These are phyloP conservation scores for Seiridium cupressi DNA, from an alignment of 2,329 filamentous ascomycete species.

Conservation along the genomic window DNA sequence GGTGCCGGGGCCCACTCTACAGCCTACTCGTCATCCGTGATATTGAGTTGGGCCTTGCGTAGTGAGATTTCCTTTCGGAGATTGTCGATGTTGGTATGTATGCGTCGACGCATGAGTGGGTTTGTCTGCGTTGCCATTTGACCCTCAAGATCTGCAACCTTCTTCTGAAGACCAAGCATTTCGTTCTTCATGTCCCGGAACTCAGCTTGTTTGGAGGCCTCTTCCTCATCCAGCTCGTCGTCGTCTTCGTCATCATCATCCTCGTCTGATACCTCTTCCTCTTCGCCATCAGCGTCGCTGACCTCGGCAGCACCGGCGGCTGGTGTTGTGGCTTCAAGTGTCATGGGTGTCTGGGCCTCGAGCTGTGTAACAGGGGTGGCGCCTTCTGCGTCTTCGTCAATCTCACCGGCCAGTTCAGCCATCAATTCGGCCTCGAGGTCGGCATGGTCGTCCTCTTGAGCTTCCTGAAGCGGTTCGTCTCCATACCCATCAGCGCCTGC, in stretches of 20 bases:
- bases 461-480: not conserved
- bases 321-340: constrained; percentile 41
- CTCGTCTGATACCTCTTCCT: constrained; percentile 42
- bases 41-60: constrained; percentile 28
- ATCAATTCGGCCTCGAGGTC: constrained; percentile 57
- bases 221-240: constrained; percentile 53
- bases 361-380: constrained; percentile 39
- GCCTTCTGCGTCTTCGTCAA: constrained; percentile 16
- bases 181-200: constrained; percentile 51
- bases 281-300: constrained; percentile 36
- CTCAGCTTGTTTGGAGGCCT: constrained; percentile 50
- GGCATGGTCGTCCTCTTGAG: constrained; percentile 38
- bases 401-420: constrained; percentile 52
- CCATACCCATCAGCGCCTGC: constrained; percentile 12
- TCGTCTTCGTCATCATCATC: constrained; percentile 53
- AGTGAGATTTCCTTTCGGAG: constrained; percentile 37
- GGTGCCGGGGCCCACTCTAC: constrained; percentile 2
- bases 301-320: constrained; percentile 40
- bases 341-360: constrained; percentile 45
- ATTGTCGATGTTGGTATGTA: constrained; percentile 48
- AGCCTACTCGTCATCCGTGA: constrained; percentile 27
- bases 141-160: constrained; percentile 49
- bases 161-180: constrained; percentile 53
- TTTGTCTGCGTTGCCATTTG: constrained; percentile 43
- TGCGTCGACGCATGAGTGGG: constrained; percentile 47